These are phyloP conservation scores for Trichosporon sp. DNA, from an alignment of 1,284 basidiomycete species.

Conservation along the genomic window DNA sequence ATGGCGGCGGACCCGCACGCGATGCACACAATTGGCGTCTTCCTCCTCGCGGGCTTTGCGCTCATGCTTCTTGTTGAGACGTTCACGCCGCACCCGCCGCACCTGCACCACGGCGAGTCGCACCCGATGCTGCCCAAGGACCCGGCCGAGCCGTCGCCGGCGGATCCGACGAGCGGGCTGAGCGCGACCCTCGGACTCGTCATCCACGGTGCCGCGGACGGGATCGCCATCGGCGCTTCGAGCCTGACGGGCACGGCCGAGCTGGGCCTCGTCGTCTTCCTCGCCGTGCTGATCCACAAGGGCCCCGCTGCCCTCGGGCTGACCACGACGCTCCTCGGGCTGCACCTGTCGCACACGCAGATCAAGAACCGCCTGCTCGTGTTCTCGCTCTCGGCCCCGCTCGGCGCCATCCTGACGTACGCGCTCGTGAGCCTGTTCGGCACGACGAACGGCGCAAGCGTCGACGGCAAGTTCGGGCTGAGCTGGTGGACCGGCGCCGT, in stretches of 20 bases:
- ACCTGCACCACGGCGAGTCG: conserved; percentile 15
- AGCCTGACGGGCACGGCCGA: conserved; percentile 40
- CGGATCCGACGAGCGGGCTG: conserved; percentile 47
- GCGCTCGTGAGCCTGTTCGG: conserved; percentile 59
- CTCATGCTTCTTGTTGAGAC: conserved; percentile 66
- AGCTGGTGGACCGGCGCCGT: conserved; percentile 61
- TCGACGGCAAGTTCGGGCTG: conserved; percentile 23
- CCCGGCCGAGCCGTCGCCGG: conserved; percentile 11
- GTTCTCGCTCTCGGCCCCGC: conserved; percentile 74
- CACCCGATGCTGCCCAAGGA: conserved; percentile 15
- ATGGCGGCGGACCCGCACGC: conserved; percentile 48
- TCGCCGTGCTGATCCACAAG: conserved; percentile 85
- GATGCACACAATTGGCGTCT: conserved; percentile 60
- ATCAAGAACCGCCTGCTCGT: conserved; percentile 70
- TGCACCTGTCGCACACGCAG: conserved; percentile 61
- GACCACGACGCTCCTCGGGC: conserved; percentile 71
- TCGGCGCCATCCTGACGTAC: conserved; percentile 69
- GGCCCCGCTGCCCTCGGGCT: conserved; percentile 81
- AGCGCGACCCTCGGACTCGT: conserved; percentile 77
- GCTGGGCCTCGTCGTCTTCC: conserved; percentile 73
- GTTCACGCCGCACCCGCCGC: conserved; percentile 41
- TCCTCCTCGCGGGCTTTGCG: conserved; percentile 72
- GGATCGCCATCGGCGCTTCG: conserved; percentile 76
- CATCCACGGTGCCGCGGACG: conserved; percentile 82
- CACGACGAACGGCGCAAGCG: not conserved